phyloP scores from a whole-genome alignment of 305 asterid genomes.

The Rubia balearica region DNA sequence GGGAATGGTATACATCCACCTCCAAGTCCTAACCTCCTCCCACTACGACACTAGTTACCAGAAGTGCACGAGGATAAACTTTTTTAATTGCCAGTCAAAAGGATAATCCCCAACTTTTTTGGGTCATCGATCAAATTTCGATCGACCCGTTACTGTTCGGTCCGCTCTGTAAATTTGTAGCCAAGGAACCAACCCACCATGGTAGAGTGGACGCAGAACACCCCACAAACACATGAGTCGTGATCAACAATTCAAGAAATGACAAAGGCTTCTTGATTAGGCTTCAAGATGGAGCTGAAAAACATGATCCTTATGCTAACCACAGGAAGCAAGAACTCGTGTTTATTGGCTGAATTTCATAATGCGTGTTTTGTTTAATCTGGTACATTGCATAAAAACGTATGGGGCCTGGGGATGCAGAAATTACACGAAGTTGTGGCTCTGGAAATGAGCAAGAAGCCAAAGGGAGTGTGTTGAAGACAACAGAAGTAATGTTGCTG shows the following conservation, averaged over 20 bases:
- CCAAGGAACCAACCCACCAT: conserved; percentile 15
- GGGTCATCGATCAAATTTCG: conserved; percentile 11
- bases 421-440: conserved; percentile 36
- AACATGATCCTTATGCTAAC: neutral
- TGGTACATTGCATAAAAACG: neutral
- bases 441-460: conserved; percentile 47
- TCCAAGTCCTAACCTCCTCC: neutral
- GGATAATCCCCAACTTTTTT: conserved; percentile 15
- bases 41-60: conserved; percentile 4
- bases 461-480: conserved; percentile 30
- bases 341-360: neutral
- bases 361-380: neutral
- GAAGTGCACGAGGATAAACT: conserved; percentile 25
- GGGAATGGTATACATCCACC: too few relatives aligned
- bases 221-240: neutral
- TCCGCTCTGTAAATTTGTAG: conserved; percentile 11
- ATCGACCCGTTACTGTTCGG: conserved; percentile 2
- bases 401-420: conserved; percentile 33
- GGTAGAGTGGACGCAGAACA: conserved; percentile 15
- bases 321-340: neutral
- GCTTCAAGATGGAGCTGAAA: too few relatives aligned
- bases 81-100: conserved; percentile 16
- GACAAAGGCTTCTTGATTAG: neutral
- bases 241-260: neutral
- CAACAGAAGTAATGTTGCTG: conserved; percentile 44